Conservation (phyloP, 2,329 filamentous ascomycete species). For the Penicillium corylophilum region DNA sequence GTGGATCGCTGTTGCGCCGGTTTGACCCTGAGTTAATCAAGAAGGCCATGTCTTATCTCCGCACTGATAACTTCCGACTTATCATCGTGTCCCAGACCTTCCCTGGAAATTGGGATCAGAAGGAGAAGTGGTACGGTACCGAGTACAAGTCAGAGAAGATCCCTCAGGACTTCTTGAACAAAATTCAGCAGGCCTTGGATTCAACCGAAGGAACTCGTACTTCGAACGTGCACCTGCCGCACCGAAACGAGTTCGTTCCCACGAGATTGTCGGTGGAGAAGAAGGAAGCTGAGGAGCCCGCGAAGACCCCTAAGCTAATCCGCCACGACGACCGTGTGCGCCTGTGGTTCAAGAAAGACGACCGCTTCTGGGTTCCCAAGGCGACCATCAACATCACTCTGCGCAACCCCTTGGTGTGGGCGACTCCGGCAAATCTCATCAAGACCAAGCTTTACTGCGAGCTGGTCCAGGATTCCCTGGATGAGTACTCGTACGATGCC, state of each 20-base stretch:
- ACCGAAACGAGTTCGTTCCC: conserved; percentile 94
- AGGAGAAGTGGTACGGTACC: conserved; percentile 97
- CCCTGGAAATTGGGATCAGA: conserved; percentile 80
- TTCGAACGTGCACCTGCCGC: conserved; percentile 76
- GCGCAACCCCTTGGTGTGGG: conserved; percentile 73
- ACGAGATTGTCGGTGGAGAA: conserved; percentile 92
- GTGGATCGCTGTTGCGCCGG: conserved; percentile 72
- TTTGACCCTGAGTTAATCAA: conserved; percentile 79
- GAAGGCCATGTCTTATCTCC: conserved; percentile 69
- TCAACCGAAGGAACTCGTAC: conserved; percentile 61
- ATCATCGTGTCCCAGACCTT: conserved; percentile 78
- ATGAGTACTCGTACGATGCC: conserved; percentile 93
- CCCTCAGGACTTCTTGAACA: conserved; percentile 68
- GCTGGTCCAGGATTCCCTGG: conserved; percentile 81
- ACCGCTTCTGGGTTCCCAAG: conserved; percentile 97
- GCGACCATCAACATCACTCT: conserved; percentile 81
- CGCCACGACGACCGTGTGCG: conserved; percentile 77
- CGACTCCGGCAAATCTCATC: conserved; percentile 74
- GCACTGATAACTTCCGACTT: conserved; percentile 86
- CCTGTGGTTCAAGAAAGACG: conserved; percentile 98
- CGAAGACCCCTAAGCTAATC: conserved; percentile 74
- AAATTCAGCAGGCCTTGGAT: conserved; percentile 65
- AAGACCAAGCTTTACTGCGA: conserved; percentile 80
- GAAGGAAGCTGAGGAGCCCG: conserved; percentile 77
- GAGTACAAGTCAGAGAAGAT: conserved; percentile 85